Base-by-base conservation (phyloP, 441 rosid species). In the Bruguiera hainesii region DNA sequence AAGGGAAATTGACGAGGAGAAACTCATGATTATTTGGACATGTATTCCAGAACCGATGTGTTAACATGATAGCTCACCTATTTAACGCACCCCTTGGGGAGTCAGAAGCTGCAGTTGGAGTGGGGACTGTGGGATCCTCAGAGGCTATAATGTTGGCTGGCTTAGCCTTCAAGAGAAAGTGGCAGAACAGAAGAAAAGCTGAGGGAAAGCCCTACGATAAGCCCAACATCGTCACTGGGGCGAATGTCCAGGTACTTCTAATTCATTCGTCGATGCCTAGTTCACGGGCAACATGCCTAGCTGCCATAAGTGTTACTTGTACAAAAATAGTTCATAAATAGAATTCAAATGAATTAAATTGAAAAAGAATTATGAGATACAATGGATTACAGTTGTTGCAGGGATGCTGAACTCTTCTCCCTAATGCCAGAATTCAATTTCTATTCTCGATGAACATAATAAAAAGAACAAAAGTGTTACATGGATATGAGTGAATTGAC, bases 191-290 rank as follows among this genome's bases (percentile, higher is more conserved):
- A 73, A 83, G 93, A 64, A 91, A 71, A 69, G 87, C 83, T 1
- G 82, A 83, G 72, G 96, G 97, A 20, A 84, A 84, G 64, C 89
- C 97, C 11, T 76, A 4, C 15, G 96, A 89, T 75, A 82, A 77
- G 25, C 93, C 97, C 59, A 91, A 89, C 78, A 89, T 91, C 37
- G 96, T 91, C 62, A 91, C 97, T 0, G 96, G 97, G 52, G 97
- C 96, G 75, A 91, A 91, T 66, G 97, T 91, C 64, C 95, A 90
- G 80, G 92, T 83, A 62, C n/a, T 10, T 18, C 50, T 13, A 57
- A 13, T 26, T 7, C 9, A 33, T 7, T 33, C 7, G 10, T 33
- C 7, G 2, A 7, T 7, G 37, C 10, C 7, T 33, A 11, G 46
- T 37, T 37, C 46, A 2, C 46, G 46, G 46, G 46, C 15, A 9